Conservation (phyloP, 768 basidiomycete genomes). For the Amanita rubescens region DNA sequence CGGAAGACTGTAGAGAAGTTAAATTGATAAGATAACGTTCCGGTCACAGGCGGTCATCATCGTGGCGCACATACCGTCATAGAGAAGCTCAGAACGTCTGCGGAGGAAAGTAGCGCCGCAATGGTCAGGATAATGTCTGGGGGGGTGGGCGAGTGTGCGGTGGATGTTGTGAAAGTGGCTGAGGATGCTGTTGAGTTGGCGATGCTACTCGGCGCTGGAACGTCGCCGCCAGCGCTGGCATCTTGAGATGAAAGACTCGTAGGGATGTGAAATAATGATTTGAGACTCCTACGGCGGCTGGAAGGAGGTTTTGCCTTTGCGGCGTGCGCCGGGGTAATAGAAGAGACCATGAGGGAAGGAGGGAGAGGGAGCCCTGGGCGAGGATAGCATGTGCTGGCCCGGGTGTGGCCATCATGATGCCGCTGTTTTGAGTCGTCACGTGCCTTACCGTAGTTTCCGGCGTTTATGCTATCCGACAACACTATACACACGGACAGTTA, state of each 20-base stretch:
- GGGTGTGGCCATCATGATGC: too few species aligned
- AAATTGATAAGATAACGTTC: conserved; percentile 4
- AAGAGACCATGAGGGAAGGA: too few species aligned
- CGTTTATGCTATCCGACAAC: too few species aligned
- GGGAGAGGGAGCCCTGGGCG: too few species aligned
- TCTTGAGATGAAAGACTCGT: conserved; percentile 20
- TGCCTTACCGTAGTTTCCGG: too few species aligned
- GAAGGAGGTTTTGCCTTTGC: background rate
- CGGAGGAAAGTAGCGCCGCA: conserved; percentile 25
- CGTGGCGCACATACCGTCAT: conserved; percentile 26
- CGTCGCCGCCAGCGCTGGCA: background rate
- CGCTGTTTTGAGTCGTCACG: too few species aligned
- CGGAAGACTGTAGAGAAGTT: conserved; percentile 19
- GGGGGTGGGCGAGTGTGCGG: conserved; percentile 18
- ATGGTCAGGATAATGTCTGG: conserved; percentile 34
- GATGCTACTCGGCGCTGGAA: background rate
- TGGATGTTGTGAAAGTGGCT: too few species aligned
- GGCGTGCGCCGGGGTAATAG: too few species aligned
- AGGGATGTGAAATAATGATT: conserved; percentile 27
- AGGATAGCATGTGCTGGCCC: too few species aligned
- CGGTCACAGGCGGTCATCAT: background rate
- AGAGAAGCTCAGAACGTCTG: conserved; percentile 35
- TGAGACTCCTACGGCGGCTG: conserved; percentile 25
- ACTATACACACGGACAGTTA: too few species aligned
- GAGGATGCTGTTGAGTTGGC: background rate